Evolutionary conservation across 768 basidiomycete genomes (phyloP), one percentile per base, ranked within the genome.

Genomic region (Candolleomyces aberdarensis): DNA sequence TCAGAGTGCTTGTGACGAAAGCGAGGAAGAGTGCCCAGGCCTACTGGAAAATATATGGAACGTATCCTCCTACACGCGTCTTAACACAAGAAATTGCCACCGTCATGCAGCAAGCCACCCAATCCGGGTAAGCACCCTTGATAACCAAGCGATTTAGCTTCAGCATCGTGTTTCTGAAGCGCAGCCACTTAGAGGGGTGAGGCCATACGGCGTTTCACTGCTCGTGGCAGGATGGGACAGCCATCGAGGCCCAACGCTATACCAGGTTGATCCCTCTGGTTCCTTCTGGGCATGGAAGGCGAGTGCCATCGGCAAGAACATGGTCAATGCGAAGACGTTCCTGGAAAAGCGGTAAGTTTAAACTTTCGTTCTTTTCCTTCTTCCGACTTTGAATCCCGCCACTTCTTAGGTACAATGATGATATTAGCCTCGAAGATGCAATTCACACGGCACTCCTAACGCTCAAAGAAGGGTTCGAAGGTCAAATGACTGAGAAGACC

Each of bases 281-380:
- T 94, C 94, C 36, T 99, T 93, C 78, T 99, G 97, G 97, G 96
- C 97, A 32, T 99, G 97, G 97, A 99, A 99, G 73, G 97, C 97
- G 8, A 96, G 94, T 71, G 97, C 97, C 11, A 99, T 98, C 67
- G 97, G 97, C 44, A 99, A 99, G 80, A 98, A 98, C 76, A 98
- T 98, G 94, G 87, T 95, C 50, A 99, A 99, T 69, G 97, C 96
- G 40, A 99, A 99, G 78, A 99, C 97, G 8, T 99, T 99, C 77
- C 76, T 99, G 66, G 97, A 99, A 77, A 99, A 99, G 77, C 87
- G 97, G 94, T 95, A 66, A 69, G 87, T 76, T 56, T 65, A 62
- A 59, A 52, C 67, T 62, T 56, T 63, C 50, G 56, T 64, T 67
- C 57, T 53, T 61, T 60, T 60, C 57, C 54, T 46, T 62, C 57